Conservation (phyloP, 2,329 filamentous ascomycete species). For the Fusarium fracticaudum region DNA sequence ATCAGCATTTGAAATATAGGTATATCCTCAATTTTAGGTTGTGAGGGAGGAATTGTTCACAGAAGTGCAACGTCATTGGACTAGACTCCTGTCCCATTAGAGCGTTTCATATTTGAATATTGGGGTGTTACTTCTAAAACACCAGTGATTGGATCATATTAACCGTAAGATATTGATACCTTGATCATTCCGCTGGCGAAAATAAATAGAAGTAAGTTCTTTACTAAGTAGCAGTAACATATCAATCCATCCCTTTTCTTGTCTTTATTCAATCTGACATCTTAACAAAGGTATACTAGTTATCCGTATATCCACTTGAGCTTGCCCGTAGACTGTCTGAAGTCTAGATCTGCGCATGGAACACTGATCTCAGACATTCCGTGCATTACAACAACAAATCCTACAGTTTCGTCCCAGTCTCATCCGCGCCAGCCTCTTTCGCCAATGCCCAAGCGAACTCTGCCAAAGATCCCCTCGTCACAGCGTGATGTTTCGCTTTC, state of each 20-base stretch:
- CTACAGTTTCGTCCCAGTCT: conserved; percentile 42
- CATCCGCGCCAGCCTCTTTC: conserved; percentile 50
- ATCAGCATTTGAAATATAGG: background rate
- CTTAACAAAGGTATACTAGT: background rate
- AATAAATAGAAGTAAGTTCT: background rate
- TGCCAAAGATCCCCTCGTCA: conserved; percentile 75
- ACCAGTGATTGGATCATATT: conserved; percentile 34
- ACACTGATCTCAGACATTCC: background rate
- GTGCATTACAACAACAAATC: background rate
- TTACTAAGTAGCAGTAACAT: background rate
- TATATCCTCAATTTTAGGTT: background rate
- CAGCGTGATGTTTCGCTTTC: conserved; percentile 77
- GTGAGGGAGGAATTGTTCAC: background rate
- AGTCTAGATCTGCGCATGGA: background rate
- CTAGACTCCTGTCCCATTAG: background rate
- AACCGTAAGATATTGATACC: background rate
- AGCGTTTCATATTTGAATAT: conserved; percentile 33
- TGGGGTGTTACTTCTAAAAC: conserved; percentile 13
- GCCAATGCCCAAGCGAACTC: conserved; percentile 82
- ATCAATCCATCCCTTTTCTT: background rate
- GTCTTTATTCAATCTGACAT: background rate
- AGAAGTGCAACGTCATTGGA: conserved; percentile 35
- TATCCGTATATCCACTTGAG: background rate
- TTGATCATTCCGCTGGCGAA: background rate
- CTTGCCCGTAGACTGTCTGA: background rate